Evolutionary conservation across 1,284 basidiomycete species (phyloP).

Genomic region (Stygiomarasmius scandens): DNA sequence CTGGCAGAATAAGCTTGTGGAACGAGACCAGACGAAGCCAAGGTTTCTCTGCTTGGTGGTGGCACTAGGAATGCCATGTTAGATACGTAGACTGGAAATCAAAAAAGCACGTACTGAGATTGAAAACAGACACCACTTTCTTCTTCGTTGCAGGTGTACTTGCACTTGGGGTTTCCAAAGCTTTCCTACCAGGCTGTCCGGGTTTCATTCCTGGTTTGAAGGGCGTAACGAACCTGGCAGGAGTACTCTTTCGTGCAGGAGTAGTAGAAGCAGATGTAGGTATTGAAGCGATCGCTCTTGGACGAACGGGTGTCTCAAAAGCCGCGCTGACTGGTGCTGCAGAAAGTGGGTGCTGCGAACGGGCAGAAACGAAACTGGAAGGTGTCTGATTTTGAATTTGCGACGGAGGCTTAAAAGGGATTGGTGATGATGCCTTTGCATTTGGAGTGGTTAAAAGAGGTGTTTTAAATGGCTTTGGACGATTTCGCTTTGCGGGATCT

Average conservation of each 20-base stretch:
- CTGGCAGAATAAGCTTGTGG: slow-evolving; percentile 57
- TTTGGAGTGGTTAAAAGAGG: slow-evolving; percentile 43
- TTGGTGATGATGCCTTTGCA: slow-evolving; percentile 19
- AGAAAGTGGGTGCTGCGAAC: slow-evolving; percentile 24
- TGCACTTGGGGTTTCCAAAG: neutral
- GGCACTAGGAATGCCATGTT: slow-evolving; percentile 35
- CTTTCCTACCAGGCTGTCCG: slow-evolving; percentile 48
- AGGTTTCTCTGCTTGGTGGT: slow-evolving; percentile 42
- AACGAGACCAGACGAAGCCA: slow-evolving; percentile 53
- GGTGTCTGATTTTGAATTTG: neutral
- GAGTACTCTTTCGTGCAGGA: slow-evolving; percentile 29
- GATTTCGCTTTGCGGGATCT: slow-evolving; percentile 27
- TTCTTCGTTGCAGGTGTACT: slow-evolving; percentile 8
- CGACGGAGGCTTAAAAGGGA: slow-evolving; percentile 3
- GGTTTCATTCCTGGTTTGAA: slow-evolving; percentile 67
- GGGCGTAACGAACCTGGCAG: slow-evolving; percentile 63
- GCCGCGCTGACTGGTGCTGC: slow-evolving; percentile 15
- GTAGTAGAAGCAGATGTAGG: slow-evolving; percentile 25
- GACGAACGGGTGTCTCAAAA: slow-evolving; percentile 20
- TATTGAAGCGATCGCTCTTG: slow-evolving; percentile 25
- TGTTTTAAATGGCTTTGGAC: slow-evolving; percentile 58
- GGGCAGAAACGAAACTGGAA: slow-evolving; percentile 19
- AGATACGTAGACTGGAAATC: neutral
- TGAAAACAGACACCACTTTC: slow-evolving; percentile 35
- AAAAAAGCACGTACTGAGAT: slow-evolving; percentile 45